Conservation (phyloP, 2,329 filamentous ascomycete genomes). For the Helotiales sp. region DNA sequence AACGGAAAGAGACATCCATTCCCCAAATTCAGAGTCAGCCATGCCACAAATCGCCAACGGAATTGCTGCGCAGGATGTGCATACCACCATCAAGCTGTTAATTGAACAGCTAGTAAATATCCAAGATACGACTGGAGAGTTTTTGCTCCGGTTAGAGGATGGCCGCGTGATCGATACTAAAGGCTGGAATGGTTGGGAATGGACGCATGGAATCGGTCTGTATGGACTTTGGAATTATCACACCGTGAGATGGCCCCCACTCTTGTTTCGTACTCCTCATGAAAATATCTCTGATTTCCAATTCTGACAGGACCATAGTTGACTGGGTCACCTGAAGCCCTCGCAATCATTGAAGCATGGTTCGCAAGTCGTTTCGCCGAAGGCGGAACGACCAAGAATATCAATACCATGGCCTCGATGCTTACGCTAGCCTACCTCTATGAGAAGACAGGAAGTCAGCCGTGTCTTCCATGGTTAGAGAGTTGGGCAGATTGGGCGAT, state of each 20-base stretch:
- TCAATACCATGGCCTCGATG: conserved; percentile 84
- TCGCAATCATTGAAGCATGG: conserved; percentile 75
- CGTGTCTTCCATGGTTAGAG: conserved; percentile 78
- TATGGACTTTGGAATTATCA: conserved; percentile 86
- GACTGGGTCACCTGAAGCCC: conserved; percentile 63
- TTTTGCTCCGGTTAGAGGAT: conserved; percentile 71
- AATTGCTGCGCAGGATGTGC: conserved; percentile 49
- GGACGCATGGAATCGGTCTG: conserved; percentile 79
- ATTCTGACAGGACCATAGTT: conserved; percentile 47
- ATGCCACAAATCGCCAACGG: conserved; percentile 10
- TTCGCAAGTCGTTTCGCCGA: conserved; percentile 64
- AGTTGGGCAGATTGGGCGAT: conserved; percentile 84
- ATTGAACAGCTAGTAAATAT: conserved; percentile 72
- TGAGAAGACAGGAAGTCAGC: conserved; percentile 70
- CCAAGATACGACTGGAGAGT: conserved; percentile 74
- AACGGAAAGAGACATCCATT: not conserved
- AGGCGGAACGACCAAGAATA: conserved; percentile 75
- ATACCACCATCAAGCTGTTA: conserved; percentile 63
- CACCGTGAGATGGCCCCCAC: conserved; percentile 44
- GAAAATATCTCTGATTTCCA: not conserved
- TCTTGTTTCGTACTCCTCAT: not conserved
- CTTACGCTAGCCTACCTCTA: conserved; percentile 79
- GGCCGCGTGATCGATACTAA: conserved; percentile 74
- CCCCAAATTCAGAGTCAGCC: not conserved
- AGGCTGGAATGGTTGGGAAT: conserved; percentile 83